Evolutionary conservation across 2,329 filamentous ascomycete genomes (phyloP), one percentile per base, ranked within the genome.

Genomic region (Alternaria triticina): DNA sequence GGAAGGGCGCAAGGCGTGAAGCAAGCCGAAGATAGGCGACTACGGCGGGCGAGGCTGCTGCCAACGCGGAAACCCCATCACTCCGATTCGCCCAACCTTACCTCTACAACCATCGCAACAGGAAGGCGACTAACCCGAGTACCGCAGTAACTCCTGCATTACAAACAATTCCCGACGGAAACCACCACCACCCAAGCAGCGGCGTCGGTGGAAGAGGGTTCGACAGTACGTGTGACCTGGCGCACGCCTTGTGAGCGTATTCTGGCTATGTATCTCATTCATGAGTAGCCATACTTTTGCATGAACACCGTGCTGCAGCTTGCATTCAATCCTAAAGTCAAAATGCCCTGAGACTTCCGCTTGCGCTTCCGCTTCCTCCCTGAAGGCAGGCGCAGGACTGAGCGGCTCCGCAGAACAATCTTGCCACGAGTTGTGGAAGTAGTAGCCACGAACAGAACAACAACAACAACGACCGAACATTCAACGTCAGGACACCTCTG

Each of bases 11-110:
- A 64, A 58, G 62, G 62, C 64, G 61, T 64, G 59, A 57, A 54
- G 59, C 58, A 63, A 60, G 40, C 57, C 67, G 59, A 70, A 59
- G 64, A 59, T 66, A 68, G 54, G 58, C 33, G 33, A 36, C 0
- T 36, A n/a, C 33, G 33, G 33, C 33, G 33, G 33, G 33, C 56
- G 54, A 52, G n/a, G 22, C 20, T 13, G 50, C 30, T 56, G 57
- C 43, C 57, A 56, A 43, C 6, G 22, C 60, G 44, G 56, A 57
- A 45, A 50, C n/a, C 33, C 36, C 27, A 44, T 23, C 10, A 61
- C 47, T 61, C 56, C 61, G 61, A 64, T 61, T 64, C 54, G 61
- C 52, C 30, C 30, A 17, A 50, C n/a, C 33, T 43, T 30, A 45
- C 23, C 20, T 22, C 17, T 45, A 30, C 36, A 30, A 46, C 25